These are phyloP conservation scores for Coemansia sp. DNA, from an alignment of 192 early-diverging fungal species.

Conservation along the genomic window DNA sequence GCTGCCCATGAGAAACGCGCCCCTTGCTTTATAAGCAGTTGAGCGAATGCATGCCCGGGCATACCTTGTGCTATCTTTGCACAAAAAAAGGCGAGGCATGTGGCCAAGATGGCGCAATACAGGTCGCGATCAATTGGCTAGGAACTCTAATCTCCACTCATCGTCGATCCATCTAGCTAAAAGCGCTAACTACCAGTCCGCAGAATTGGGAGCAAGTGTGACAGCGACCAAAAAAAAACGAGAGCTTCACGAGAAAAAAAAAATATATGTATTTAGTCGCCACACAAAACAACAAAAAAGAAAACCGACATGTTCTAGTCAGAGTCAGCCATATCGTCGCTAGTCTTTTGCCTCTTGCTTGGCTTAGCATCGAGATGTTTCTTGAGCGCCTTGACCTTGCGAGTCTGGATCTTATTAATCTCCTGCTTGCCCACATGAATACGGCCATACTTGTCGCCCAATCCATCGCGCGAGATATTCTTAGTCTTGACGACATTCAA, in stretches of 20 bases:
- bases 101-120: slow-evolving; percentile 9
- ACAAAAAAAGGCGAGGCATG: slow-evolving; percentile 1
- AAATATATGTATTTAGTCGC: background rate
- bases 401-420: slow-evolving; percentile 88
- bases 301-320: background rate
- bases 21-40: background rate
- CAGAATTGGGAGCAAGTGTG: background rate
- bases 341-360: slow-evolving; percentile 28
- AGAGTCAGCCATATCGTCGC: slow-evolving; percentile 10
- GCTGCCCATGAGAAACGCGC: background rate
- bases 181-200: background rate
- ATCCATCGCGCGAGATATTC: slow-evolving; percentile 85
- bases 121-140: slow-evolving; percentile 1
- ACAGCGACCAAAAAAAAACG: background rate
- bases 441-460: slow-evolving; percentile 89
- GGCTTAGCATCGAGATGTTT: slow-evolving; percentile 36
- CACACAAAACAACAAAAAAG: background rate
- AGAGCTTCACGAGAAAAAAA: background rate
- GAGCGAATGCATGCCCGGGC: background rate
- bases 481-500: slow-evolving; percentile 74
- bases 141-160: slow-evolving; percentile 1
- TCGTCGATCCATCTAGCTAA: background rate
- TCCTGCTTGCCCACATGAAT: slow-evolving; percentile 93
- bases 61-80: background rate
- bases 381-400: slow-evolving; percentile 99